These are phyloP conservation scores for Cladorrhinum sp. DNA, from an alignment of 2,329 filamentous ascomycete genomes.

Conservation along the genomic window DNA sequence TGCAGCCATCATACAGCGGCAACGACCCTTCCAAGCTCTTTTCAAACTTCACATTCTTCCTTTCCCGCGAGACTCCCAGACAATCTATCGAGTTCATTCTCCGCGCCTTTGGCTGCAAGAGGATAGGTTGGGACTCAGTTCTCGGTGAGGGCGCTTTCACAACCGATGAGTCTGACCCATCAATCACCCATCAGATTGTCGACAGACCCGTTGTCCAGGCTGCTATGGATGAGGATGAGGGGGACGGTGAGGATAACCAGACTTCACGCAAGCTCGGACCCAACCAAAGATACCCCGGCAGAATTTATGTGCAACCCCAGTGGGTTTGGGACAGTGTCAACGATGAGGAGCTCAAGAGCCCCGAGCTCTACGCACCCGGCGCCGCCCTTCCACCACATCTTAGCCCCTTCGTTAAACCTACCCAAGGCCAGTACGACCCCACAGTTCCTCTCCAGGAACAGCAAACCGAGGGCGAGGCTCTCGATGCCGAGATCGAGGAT, in stretches of 20 bases:
- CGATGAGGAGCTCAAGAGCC: constrained; percentile 79
- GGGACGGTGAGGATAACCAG: constrained; percentile 57
- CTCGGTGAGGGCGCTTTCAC: constrained; percentile 92
- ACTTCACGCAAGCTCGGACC: constrained; percentile 55
- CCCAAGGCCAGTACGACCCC: constrained; percentile 87
- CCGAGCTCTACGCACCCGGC: constrained; percentile 86
- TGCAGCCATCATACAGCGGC: constrained; percentile 68
- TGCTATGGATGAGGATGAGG: constrained; percentile 47
- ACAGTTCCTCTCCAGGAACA: constrained; percentile 82
- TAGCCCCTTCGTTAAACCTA: constrained; percentile 89
- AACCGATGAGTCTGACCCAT: constrained; percentile 78
- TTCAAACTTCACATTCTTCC: constrained; percentile 82
- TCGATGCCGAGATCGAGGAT: constrained; percentile 61
- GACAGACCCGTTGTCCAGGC: constrained; percentile 77
- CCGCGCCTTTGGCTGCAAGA: constrained; percentile 90
- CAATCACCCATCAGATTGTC: constrained; percentile 95
- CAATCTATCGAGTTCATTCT: constrained; percentile 90
- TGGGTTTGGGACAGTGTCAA: constrained; percentile 99
- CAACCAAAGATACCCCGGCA: constrained; percentile 79
- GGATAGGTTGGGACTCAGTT: constrained; percentile 90
- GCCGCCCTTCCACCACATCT: constrained; percentile 88
- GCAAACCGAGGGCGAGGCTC: constrained; percentile 80
- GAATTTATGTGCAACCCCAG: constrained; percentile 92
- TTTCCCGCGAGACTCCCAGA: constrained; percentile 89
- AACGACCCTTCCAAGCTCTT: constrained; percentile 74